Evolutionary conservation across 441 rosid species (phyloP).

Genomic region (Biscutella laevigata): DNA sequence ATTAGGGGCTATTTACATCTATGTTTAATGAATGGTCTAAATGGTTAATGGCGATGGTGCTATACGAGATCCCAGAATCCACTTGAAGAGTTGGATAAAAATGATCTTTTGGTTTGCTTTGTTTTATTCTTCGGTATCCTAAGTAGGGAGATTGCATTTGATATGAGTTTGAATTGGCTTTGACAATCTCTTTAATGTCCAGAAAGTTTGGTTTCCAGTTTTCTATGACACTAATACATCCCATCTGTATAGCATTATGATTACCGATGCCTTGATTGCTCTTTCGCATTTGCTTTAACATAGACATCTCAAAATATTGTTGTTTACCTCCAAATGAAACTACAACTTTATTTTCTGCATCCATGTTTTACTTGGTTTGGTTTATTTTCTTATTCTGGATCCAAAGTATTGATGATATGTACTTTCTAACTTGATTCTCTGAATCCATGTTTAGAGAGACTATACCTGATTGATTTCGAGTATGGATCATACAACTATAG

Average conservation of each 20-base stretch:
- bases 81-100: neutral
- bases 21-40: neutral
- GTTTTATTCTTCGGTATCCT: conserved; percentile 5
- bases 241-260: too few species aligned
- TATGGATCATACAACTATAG: conserved; percentile 94
- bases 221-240: too few species aligned
- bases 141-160: neutral
- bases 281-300: too few species aligned
- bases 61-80: neutral
- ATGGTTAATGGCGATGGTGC: neutral
- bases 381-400: too few species aligned
- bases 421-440: conserved; percentile 19
- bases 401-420: neutral
- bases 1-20: neutral
- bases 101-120: neutral
- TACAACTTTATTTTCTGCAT: too few species aligned
- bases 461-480: conserved; percentile 91
- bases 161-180: too few species aligned
- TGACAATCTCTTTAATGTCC: too few species aligned
- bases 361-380: too few species aligned
- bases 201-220: too few species aligned
- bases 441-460: conserved; percentile 49
- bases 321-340: too few species aligned
- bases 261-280: too few species aligned
- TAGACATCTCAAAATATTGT: too few species aligned